phyloP scores from a whole-genome alignment of 2,329 filamentous ascomycete species.

The Apiospora saccharicola region DNA sequence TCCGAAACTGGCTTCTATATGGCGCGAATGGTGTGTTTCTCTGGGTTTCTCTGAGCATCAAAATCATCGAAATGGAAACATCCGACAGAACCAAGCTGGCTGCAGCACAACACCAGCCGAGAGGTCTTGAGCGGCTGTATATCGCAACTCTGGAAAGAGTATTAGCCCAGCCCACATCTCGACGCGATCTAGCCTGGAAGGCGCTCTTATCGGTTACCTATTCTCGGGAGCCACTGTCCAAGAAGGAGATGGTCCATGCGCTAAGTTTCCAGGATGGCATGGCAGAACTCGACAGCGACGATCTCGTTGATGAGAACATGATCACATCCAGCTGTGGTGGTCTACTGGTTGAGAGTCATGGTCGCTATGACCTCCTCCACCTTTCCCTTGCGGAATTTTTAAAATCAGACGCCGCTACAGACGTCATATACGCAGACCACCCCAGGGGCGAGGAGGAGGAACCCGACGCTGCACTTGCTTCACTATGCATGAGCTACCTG shows the following conservation, averaged over 20 bases:
- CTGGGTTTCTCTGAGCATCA: conserved; percentile 11
- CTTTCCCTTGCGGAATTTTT: neutral
- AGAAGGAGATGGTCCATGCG: neutral
- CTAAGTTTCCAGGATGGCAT: neutral
- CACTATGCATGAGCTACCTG: neutral
- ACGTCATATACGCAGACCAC: no score
- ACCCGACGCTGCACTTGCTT: neutral
- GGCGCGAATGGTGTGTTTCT: neutral
- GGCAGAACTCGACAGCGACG: neutral
- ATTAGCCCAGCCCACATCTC: neutral
- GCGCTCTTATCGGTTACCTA: neutral
- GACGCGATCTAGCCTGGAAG: neutral
- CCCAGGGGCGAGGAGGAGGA: neutral
- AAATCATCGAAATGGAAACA: neutral
- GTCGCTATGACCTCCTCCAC: neutral
- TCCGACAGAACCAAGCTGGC: neutral
- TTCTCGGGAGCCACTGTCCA: neutral
- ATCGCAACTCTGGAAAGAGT: neutral
- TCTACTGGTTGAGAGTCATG: neutral
- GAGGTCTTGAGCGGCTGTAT: neutral
- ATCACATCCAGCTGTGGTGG: neutral
- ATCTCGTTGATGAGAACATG: neutral
- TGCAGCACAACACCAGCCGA: neutral
- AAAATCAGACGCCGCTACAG: neutral
- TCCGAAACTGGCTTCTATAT: neutral